phyloP scores from a whole-genome alignment of 1,284 basidiomycete genomes.

The Mycena sp. region DNA sequence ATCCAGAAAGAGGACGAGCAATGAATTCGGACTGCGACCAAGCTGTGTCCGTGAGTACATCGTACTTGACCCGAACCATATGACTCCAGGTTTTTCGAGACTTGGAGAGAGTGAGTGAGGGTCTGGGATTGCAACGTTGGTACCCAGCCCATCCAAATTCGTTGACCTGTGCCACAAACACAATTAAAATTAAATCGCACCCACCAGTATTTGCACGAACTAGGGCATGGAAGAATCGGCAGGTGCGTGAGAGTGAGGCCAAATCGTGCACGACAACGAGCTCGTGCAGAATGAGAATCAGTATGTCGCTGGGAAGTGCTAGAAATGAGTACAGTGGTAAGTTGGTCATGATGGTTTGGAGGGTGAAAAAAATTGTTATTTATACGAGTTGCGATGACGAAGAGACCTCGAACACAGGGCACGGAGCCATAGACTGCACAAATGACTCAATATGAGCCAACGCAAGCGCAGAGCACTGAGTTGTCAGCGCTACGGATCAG shows the following conservation, averaged over 20 bases:
- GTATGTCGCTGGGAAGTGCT: conserved; percentile 64
- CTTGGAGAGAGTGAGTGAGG: conserved; percentile 60
- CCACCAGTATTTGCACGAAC: conserved; percentile 48
- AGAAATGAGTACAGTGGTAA: conserved; percentile 30
- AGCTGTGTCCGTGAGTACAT: conserved; percentile 60
- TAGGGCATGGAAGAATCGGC: conserved; percentile 53
- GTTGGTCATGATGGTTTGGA: no score
- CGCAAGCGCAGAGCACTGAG: no score
- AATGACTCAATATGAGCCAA: no score
- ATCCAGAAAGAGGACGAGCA: conserved; percentile 72
- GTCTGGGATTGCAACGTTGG: conserved; percentile 58
- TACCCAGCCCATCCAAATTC: conserved; percentile 69
- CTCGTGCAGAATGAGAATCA: conserved; percentile 60
- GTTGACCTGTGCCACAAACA: conserved; percentile 54
- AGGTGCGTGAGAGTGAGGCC: conserved; percentile 55
- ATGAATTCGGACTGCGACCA: conserved; percentile 66
- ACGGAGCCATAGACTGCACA: no score
- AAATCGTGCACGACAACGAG: conserved; percentile 57
- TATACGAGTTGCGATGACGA: no score
- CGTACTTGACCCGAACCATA: conserved; percentile 58
- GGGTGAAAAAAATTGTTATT: no score
- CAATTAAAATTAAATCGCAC: conserved; percentile 9
- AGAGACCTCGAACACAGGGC: no score
- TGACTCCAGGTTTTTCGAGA: conserved; percentile 58
- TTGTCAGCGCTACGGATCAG: background rate